These are phyloP conservation scores for Hippophae gyantsensis DNA, from an alignment of 306 rosid species.

Conservation along the genomic window DNA sequence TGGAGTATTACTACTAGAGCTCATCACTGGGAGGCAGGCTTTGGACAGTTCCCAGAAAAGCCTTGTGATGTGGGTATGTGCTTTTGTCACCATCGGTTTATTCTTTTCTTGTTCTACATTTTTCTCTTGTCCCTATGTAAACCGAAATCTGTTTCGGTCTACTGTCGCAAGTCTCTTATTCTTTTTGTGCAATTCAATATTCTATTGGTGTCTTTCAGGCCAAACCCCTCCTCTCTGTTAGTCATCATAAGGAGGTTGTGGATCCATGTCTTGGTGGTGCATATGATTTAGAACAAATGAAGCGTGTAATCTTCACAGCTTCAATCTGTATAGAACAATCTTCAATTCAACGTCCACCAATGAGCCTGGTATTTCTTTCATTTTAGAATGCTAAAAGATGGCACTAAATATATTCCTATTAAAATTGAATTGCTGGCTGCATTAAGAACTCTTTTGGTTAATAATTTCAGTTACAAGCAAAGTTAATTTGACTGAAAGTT, in stretches of 20 bases:
- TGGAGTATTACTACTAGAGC: conserved; percentile 84
- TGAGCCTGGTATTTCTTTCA: conserved; percentile 59
- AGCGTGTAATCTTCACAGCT: conserved; percentile 38
- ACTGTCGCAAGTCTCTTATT: no score
- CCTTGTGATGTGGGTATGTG: conserved; percentile 94
- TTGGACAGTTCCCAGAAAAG: conserved; percentile 83
- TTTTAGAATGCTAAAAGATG: neutral
- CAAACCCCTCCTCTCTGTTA: conserved; percentile 54
- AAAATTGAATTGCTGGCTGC: no score
- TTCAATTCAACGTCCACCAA: conserved; percentile 62
- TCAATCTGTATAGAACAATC: conserved; percentile 68
- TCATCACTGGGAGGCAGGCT: conserved; percentile 83
- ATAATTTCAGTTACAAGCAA: no score
- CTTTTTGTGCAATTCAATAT: no score
- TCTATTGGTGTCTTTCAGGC: conserved; percentile 39
- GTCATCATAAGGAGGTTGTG: conserved; percentile 41
- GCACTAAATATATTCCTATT: no score
- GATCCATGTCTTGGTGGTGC: conserved; percentile 50
- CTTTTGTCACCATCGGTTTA: neutral
- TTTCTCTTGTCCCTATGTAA: neutral
- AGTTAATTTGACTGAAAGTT: no score
- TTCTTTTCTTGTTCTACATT: neutral
- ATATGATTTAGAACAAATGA: conserved; percentile 60
- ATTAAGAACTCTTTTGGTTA: no score
- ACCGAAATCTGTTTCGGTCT: neutral